Percentiles rank a stretch among this genome's conserved stretches.
These are phyloP conservation scores for Calocybe gangraenosa DNA, from an alignment of 768 basidiomycete genomes.

Conservation along the genomic window DNA sequence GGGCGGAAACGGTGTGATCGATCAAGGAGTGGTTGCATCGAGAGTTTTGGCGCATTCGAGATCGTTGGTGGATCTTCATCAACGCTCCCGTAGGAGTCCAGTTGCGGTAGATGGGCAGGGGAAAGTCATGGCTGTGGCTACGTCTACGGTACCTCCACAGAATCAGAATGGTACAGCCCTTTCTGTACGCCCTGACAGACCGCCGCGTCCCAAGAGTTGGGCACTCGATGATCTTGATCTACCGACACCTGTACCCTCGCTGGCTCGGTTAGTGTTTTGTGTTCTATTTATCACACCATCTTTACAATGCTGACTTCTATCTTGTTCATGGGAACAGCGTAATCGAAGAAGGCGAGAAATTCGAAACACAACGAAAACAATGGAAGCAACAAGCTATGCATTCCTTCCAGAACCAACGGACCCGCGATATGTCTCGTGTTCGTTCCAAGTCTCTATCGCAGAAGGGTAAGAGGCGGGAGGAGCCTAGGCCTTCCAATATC, in stretches of 20 bases:
- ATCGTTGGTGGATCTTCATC: slow-evolving; percentile 35
- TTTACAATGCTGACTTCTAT: no score
- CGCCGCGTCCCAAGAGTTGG: slow-evolving; percentile 52
- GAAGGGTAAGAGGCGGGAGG: slow-evolving; percentile 25
- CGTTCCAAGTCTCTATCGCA: slow-evolving; percentile 55
- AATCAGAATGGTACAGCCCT: neutral
- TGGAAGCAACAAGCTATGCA: slow-evolving; percentile 63
- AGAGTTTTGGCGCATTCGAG: slow-evolving; percentile 47
- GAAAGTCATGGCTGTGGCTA: neutral
- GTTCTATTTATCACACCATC: neutral
- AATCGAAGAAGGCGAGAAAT: slow-evolving; percentile 55
- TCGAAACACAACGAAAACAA: slow-evolving; percentile 58
- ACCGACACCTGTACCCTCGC: slow-evolving; percentile 56
- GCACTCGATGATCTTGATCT: slow-evolving; percentile 56
- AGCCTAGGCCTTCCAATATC: slow-evolving; percentile 32
- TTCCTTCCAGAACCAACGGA: slow-evolving; percentile 63
- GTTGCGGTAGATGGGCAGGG: neutral
- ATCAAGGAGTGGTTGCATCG: slow-evolving; percentile 30
- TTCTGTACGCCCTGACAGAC: slow-evolving; percentile 2
- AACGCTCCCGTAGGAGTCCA: neutral
- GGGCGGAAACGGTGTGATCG: slow-evolving; percentile 8
- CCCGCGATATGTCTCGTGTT: slow-evolving; percentile 58
- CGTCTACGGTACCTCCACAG: neutral
- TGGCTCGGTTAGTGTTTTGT: slow-evolving; percentile 37
- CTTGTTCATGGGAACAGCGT: slow-evolving; percentile 44